Conservation (phyloP, 148 eudicot genomes). For the Fagopyrum esculentum region DNA sequence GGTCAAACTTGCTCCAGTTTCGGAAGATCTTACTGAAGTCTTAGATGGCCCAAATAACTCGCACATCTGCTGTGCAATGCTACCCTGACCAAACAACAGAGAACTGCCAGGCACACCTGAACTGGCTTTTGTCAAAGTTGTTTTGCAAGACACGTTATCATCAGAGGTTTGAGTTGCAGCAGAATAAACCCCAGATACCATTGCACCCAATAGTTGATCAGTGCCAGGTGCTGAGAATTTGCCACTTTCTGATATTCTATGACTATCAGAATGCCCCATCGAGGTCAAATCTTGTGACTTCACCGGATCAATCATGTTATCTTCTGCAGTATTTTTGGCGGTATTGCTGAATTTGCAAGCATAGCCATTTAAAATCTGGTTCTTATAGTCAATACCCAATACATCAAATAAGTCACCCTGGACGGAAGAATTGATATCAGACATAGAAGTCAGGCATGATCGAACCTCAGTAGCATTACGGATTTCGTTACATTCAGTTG, state of each 20-base stretch:
- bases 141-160: conserved; percentile 53
- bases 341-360: conserved; percentile 22
- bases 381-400: conserved; percentile 62
- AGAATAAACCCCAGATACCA: conserved; percentile 52
- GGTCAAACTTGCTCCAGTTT: conserved; percentile 31
- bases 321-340: conserved; percentile 23
- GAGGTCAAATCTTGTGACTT: conserved; percentile 35
- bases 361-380: conserved; percentile 36
- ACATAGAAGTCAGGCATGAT: conserved; percentile 22
- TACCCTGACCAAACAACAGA: conserved; percentile 27
- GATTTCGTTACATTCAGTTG: conserved; percentile 16
- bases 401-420: conserved; percentile 82
- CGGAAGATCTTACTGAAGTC: conserved; percentile 34
- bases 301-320: conserved; percentile 15
- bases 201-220: conserved; percentile 81
- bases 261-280: conserved; percentile 25
- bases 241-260: conserved; percentile 44
- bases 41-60: conserved; percentile 41
- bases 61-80: conserved; percentile 27
- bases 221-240: conserved; percentile 36
- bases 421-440: conserved; percentile 39
- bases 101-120: conserved; percentile 37
- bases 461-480: conserved; percentile 21
- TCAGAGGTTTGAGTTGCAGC: conserved; percentile 46
- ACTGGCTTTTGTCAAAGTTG: conserved; percentile 47